Evolutionary conservation across 2,329 filamentous ascomycete species (phyloP).

Genomic region (Penicillium sp.): DNA sequence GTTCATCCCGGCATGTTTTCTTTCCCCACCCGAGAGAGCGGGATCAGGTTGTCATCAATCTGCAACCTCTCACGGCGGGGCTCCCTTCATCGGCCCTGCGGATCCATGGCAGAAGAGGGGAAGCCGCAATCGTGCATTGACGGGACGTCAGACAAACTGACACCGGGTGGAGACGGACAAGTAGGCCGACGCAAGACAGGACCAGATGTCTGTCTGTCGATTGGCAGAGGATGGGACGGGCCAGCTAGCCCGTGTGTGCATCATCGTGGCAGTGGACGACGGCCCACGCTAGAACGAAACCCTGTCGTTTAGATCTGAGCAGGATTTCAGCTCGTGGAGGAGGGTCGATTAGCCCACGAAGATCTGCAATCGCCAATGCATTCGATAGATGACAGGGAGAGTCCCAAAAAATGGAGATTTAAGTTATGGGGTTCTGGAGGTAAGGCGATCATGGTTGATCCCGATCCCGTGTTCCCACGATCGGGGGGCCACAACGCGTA

Average conservation of each 20-base stretch:
- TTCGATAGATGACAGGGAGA: neutral
- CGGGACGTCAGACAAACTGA: conserved; percentile 7
- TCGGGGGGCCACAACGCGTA: too few species aligned
- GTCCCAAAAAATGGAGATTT: neutral
- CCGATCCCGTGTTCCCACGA: too few species aligned
- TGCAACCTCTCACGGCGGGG: conserved; percentile 1
- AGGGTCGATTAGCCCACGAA: neutral
- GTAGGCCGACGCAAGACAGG: neutral
- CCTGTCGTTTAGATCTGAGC: neutral
- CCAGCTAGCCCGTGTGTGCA: neutral
- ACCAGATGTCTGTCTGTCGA: neutral
- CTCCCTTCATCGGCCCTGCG: neutral
- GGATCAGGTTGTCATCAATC: neutral
- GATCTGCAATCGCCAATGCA: conserved; percentile 1
- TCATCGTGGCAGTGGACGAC: neutral
- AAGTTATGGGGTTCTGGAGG: neutral
- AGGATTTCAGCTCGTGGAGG: neutral
- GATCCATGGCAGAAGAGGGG: conserved; percentile 6
- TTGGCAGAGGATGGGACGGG: neutral
- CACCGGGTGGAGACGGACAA: conserved; percentile 7
- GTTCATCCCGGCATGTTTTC: neutral
- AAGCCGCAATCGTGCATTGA: neutral
- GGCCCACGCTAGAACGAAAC: neutral
- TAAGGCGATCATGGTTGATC: conserved; percentile 3
- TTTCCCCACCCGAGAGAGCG: neutral